Percentiles rank a stretch among this genome's conserved stretches.
These are phyloP conservation scores for Heracleum sosnowskyi DNA, from an alignment of 129 eudicot genomes.

Conservation along the genomic window DNA sequence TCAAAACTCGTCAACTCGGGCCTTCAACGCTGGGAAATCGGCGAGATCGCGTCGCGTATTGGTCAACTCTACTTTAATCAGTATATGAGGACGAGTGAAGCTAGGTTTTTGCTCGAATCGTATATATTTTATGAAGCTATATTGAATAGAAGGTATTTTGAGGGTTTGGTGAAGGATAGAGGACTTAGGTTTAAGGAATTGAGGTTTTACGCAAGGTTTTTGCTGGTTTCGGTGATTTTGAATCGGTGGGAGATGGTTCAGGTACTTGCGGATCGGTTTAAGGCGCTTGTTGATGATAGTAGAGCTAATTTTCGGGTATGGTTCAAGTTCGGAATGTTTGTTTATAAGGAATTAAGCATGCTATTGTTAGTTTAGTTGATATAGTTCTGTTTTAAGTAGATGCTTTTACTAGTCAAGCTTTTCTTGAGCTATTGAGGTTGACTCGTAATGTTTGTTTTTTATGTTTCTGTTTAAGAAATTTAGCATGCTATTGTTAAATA, in stretches of 20 bases:
- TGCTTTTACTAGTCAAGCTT: not conserved
- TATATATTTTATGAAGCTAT: conserved; percentile 87
- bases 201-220: conserved; percentile 96
- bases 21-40: conserved; percentile 89
- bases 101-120: conserved; percentile 70
- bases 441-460: not conserved
- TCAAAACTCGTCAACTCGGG: conserved; percentile 52
- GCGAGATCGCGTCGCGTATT: conserved; percentile 96
- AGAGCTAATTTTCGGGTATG: conserved; percentile 63
- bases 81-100: conserved; percentile 93
- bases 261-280: conserved; percentile 54
- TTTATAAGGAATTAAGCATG: not conserved
- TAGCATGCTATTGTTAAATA: not conserved
- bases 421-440: not conserved
- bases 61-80: conserved; percentile 85
- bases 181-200: conserved; percentile 89
- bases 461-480: not conserved
- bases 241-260: conserved; percentile 67
- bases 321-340: not conserved
- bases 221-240: conserved; percentile 76
- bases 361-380: not conserved
- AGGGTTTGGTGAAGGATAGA: conserved; percentile 51
- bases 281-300: conserved; percentile 62
- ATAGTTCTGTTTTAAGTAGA: no score
- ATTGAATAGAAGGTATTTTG: conserved; percentile 57